Evolutionary conservation across 257 asterid genomes (phyloP).

Genomic region (Lycium barbarum): DNA sequence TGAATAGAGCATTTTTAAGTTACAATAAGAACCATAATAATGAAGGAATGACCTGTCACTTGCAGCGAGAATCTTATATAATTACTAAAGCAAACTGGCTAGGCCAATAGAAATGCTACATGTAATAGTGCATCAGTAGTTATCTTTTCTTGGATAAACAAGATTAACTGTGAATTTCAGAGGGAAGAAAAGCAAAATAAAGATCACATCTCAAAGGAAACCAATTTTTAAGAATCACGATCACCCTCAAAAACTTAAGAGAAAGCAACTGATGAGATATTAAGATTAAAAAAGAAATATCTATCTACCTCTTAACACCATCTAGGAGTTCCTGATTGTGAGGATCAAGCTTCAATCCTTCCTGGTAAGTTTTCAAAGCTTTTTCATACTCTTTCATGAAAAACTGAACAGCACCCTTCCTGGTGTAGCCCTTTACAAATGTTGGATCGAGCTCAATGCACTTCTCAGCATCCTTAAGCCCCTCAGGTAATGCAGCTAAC

Average conservation of each 20-base stretch:
- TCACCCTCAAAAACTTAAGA: conserved; percentile 36
- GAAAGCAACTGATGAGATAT: conserved; percentile 24
- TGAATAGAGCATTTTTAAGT: background rate
- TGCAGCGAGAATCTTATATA: background rate
- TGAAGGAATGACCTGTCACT: background rate
- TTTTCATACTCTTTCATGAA: conserved; percentile 81
- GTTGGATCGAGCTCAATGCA: conserved; percentile 80
- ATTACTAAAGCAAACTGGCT: background rate
- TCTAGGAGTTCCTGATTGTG: conserved; percentile 80
- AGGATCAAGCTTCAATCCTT: conserved; percentile 83
- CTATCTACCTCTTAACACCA: conserved; percentile 75
- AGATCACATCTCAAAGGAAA: background rate
- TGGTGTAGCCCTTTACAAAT: conserved; percentile 69
- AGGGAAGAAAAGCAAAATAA: background rate
- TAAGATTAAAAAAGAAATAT: background rate
- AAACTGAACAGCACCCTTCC: conserved; percentile 75
- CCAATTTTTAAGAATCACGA: background rate
- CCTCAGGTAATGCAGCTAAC: conserved; percentile 84
- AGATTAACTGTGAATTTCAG: background rate
- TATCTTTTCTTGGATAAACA: background rate
- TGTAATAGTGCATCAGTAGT: background rate
- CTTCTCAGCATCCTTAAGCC: conserved; percentile 78
- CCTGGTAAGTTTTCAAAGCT: conserved; percentile 78
- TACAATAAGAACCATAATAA: background rate
- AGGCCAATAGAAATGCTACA: background rate